phyloP scores from a whole-genome alignment of 257 asterid genomes.

The Capsicum baccatum region DNA sequence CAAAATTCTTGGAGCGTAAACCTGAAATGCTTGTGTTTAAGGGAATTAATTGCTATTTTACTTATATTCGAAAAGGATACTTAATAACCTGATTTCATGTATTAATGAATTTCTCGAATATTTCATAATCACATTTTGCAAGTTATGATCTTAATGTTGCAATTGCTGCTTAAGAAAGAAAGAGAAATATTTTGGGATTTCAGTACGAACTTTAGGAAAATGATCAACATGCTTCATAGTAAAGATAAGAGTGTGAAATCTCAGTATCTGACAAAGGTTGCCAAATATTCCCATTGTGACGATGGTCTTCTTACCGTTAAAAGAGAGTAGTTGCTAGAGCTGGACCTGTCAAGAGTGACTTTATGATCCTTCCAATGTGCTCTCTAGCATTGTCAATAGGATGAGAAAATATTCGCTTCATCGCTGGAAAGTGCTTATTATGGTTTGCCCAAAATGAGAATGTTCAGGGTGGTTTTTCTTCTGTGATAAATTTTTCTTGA shows the following conservation, averaged over 20 bases:
- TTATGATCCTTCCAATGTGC: constrained; percentile 1
- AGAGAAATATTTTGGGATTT: background rate
- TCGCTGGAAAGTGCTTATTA: background rate
- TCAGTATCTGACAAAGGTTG: constrained; percentile 1
- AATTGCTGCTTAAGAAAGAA: background rate
- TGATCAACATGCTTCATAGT: constrained; percentile 10
- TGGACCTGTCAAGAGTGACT: background rate
- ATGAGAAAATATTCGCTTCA: background rate
- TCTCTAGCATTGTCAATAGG: background rate
- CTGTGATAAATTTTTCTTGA: background rate
- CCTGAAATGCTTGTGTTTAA: background rate
- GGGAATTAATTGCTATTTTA: background rate
- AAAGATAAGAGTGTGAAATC: background rate
- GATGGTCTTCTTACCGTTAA: background rate
- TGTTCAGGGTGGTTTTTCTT: background rate
- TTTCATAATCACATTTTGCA: background rate
- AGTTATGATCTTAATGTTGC: background rate
- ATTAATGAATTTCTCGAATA: background rate
- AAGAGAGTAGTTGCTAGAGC: background rate
- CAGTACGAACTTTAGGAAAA: background rate
- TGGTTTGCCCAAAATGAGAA: background rate
- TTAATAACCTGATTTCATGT: constrained; percentile 4
- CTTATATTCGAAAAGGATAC: background rate
- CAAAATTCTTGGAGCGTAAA: background rate
- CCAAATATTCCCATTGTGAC: background rate